Base-by-base conservation (phyloP, 768 basidiomycete species). In the Kwoniella europaea region DNA sequence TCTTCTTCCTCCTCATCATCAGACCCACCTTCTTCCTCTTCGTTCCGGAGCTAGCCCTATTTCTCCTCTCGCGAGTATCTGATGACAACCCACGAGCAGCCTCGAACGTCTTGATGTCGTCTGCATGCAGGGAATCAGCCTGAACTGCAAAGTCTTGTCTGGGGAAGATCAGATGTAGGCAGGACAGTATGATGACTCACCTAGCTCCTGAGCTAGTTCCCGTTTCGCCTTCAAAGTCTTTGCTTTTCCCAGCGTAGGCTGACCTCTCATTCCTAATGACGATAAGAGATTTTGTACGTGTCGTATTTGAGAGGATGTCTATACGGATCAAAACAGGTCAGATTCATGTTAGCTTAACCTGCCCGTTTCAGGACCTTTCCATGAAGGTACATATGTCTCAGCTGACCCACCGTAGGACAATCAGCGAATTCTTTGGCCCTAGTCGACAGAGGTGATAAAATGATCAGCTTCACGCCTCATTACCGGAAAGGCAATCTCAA, bases 181-280 rank as follows among this genome's bases (percentile, higher is more conserved):
- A 52, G 10, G 52, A 9, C n/a, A 13, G 24, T 10, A 42, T 20
- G 53, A 24, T 24, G 24, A 24, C 24, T 24, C 24, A 94, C 93
- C 87, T 20, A 94, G 86, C 78, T 94, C 92, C 69, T 92, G 86
- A 24, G 88, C 90, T 6, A 93, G 80, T 79, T 94, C 94, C 56
- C 92, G 86, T 77, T 88, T 88, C 81, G 86, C 88, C 71, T 87
- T 90, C 75, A 95, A 91, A 3, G 86, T 84, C 75, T 88, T 91
- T 4, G 93, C 94, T 83, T 94, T 91, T 64, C 92, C 92, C 77
- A 92, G 76, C 71, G 89, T 93, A 77, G 90, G 85, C 24, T 90
- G 87, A 1, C 91, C 91, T 0, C 86, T 88, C 92, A 94, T 95
- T 0, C 93, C 93, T 41, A 94, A 68, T 35, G 44, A 72, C 3